Evolutionary conservation across 164 flowering plant genomes (phyloP).

Genomic region (Sextonia rubra): DNA sequence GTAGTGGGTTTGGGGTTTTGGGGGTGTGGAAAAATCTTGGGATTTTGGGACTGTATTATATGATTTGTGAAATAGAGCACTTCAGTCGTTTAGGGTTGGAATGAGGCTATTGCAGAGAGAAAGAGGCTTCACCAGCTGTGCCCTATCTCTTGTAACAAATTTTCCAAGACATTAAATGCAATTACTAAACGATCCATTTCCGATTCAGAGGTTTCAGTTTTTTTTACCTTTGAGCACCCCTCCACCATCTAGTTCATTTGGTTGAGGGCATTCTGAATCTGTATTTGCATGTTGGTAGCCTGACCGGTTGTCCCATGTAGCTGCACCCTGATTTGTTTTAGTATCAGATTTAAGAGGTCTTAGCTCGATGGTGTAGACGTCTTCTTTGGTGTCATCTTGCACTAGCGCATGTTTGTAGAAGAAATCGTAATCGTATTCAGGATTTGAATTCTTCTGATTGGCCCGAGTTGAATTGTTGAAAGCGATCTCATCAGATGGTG

Average conservation of each 20-base stretch:
- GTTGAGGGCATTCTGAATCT: no score
- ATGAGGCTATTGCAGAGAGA: no score
- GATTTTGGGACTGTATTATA: no score
- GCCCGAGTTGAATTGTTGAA: constrained; percentile 9
- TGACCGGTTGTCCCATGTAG: not conserved
- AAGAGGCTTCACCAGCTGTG: no score
- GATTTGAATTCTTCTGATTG: constrained; percentile 11
- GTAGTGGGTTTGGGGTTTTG: no score
- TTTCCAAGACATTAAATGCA: no score
- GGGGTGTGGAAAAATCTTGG: no score
- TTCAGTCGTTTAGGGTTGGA: no score
- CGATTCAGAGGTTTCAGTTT: not conserved
- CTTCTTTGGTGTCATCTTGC: not conserved
- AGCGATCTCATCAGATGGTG: constrained; percentile 14
- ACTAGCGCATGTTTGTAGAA: constrained; percentile 1
- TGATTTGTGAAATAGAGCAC: no score
- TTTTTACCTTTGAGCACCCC: not conserved
- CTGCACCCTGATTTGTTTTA: not conserved
- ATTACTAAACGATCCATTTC: no score
- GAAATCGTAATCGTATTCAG: constrained; percentile 4
- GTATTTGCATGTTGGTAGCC: not conserved
- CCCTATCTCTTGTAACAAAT: no score
- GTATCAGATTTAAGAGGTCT: not conserved
- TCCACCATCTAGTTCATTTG: not conserved
- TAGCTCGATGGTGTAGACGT: not conserved